Conservation (phyloP, 768 basidiomycete species). For the Rhodotorula babjevae region DNA sequence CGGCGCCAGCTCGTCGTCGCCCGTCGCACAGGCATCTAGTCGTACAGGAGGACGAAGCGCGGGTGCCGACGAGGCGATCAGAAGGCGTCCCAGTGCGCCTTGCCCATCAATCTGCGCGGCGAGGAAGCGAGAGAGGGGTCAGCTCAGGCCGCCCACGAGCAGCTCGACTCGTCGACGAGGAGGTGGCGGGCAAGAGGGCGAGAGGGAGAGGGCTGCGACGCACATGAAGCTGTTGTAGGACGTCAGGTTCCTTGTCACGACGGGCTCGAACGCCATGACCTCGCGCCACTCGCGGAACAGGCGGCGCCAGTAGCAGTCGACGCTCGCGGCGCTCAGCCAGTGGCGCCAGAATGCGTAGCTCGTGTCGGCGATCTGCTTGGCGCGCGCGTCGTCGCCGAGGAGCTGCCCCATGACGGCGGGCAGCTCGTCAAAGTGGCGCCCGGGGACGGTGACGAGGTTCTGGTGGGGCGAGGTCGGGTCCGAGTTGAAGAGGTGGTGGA, state of each 20-base stretch:
- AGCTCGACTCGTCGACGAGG: too few species aligned
- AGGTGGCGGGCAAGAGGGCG: too few species aligned
- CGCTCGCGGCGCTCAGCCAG: constrained; percentile 23
- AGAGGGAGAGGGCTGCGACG: not conserved
- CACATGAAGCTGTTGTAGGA: constrained; percentile 29
- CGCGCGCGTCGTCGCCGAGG: constrained; percentile 27
- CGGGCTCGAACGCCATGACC: constrained; percentile 23
- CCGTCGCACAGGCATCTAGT: too few species aligned
- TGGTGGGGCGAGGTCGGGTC: constrained; percentile 35
- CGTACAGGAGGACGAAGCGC: not conserved
- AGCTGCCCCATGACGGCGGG: constrained; percentile 36
- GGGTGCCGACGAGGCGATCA: not conserved
- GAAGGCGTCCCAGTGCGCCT: constrained; percentile 10
- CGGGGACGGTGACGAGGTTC: constrained; percentile 40
- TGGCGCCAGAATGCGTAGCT: constrained; percentile 22
- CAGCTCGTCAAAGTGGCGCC: constrained; percentile 37
- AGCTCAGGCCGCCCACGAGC: not conserved
- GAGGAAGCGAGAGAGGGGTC: not conserved
- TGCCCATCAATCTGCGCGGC: constrained; percentile 14
- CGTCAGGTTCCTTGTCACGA: constrained; percentile 9
- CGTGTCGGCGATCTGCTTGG: constrained; percentile 34
- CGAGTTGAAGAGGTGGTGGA: constrained; percentile 39
- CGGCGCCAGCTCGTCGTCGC: too few species aligned
- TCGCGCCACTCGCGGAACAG: constrained; percentile 25
- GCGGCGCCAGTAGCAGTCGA: constrained; percentile 39